A percentile compares a stretch with the other conserved stretches of the same genome.
phyloP scores from a whole-genome alignment of 306 rosid species.

The Comarum palustre region DNA sequence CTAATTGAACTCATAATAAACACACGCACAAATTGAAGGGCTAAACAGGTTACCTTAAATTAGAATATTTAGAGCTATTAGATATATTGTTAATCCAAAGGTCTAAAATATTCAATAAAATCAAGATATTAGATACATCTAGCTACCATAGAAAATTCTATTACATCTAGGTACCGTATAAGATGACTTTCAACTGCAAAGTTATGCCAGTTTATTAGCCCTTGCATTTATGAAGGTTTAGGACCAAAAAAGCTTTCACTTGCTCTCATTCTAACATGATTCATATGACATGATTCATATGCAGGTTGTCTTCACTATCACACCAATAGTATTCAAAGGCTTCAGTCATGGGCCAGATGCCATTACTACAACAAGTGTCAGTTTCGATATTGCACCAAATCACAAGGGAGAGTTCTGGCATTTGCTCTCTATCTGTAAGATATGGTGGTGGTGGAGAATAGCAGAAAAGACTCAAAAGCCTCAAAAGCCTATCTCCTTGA shows the following conservation, averaged over 20 bases:
- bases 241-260: slow-evolving; percentile 31
- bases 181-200: slow-evolving; percentile 55
- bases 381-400: slow-evolving; percentile 14
- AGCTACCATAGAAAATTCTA: too few relatives aligned
- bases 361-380: slow-evolving; percentile 28
- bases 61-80: too few relatives aligned
- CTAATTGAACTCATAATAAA: too few relatives aligned
- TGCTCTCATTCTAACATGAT: slow-evolving; percentile 37
- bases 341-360: slow-evolving; percentile 51
- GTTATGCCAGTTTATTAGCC: slow-evolving; percentile 25
- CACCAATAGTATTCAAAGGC: slow-evolving; percentile 32
- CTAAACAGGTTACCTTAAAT: too few relatives aligned
- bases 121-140: too few relatives aligned
- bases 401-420: slow-evolving; percentile 13
- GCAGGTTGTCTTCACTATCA: slow-evolving; percentile 37
- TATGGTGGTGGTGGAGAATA: slow-evolving; percentile 26
- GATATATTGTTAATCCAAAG: too few relatives aligned
- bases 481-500: slow-evolving; percentile 23
- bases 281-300: slow-evolving; percentile 22
- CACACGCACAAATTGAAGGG: too few relatives aligned
- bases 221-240: slow-evolving; percentile 20
- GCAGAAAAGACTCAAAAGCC: slow-evolving; percentile 13
- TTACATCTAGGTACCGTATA: too few relatives aligned
- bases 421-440: neutral
- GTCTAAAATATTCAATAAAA: too few relatives aligned